Base-by-base conservation (phyloP, 1,139 yeast species). In the Nakaseomyces uthaithaninus region DNA sequence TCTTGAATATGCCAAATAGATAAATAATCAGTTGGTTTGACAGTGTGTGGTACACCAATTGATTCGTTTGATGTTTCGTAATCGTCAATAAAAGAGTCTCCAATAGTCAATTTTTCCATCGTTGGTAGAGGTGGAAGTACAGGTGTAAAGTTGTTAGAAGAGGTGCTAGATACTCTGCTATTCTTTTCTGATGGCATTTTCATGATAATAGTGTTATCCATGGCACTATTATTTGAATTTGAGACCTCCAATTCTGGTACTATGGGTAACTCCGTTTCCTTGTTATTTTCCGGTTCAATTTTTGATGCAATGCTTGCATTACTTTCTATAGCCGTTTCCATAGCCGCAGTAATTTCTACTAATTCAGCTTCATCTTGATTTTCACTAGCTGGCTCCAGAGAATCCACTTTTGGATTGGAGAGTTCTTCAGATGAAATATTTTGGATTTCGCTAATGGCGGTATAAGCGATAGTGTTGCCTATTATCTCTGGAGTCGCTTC, bases 21-120 rank as follows among this genome's bases (percentile, higher is more conserved):
- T 11, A 57, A 39, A 40, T 57, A 56, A 36, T 50, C 51, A 6
- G 45, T 43, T 1, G 56, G 53, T 24, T 63, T 66, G 47, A 65
- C 59, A 10, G 70, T 65, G 42, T 65, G 59, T 45, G 66, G 63
- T 3, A 71, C 67, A 46, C 72, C 75, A 36, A 70, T 69, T 8
- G 69, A 64, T 44, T 72, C 77, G 67, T 68, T 66, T 43, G 60
- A 55, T 5, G 49, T 45, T 17, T 56, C 60, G 17, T 35, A 38
- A 10, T 50, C 52, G 18, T 50, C 52, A 4, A 40, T 46, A 37
- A 55, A 55, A 7, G 55, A 48, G 22, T 55, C 57, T 15, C 54
- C 59, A 17, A 49, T 47, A 33, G 52, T 50, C 6, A 57, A 28
- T 4, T 54, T 44, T 15, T 46, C 57, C 25, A 48, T 34, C 19